Conservation (phyloP, 2,329 filamentous ascomycete genomes). For the Beauveria caledonica region DNA sequence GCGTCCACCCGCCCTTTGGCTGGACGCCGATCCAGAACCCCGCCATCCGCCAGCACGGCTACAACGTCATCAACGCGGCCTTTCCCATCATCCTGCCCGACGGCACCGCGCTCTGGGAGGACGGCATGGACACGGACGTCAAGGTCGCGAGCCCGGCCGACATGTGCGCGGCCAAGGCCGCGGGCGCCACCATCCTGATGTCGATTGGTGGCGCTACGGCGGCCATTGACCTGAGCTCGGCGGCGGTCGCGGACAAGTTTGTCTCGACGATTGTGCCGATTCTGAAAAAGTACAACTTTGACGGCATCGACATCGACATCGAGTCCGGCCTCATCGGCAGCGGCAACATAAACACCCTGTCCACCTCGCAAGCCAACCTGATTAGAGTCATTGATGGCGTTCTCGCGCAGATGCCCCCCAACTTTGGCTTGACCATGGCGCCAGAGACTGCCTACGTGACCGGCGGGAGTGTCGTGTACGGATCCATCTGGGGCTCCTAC, state of each 20-base stretch:
- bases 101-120: conserved; percentile 25
- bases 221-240: conserved; percentile 24
- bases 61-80: conserved; percentile 28
- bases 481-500: conserved; percentile 28
- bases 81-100: conserved; percentile 27
- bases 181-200: conserved; percentile 25
- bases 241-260: conserved; percentile 26
- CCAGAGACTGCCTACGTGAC: conserved; percentile 30
- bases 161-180: conserved; percentile 27
- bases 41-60: conserved; percentile 22
- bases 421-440: conserved; percentile 46
- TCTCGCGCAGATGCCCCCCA: conserved; percentile 45
- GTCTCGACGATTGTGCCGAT: conserved; percentile 27
- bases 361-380: conserved; percentile 25
- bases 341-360: conserved; percentile 23
- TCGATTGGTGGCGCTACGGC: conserved; percentile 28
- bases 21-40: conserved; percentile 26
- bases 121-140: conserved; percentile 25
- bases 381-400: conserved; percentile 29
- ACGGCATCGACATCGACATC: conserved; percentile 30
- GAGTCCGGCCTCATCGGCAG: conserved; percentile 24
- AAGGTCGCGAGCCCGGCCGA: conserved; percentile 23
- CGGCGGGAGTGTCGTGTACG: conserved; percentile 23
- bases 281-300: conserved; percentile 27
- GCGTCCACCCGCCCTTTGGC: conserved; percentile 25